phyloP scores from a whole-genome alignment of 139 green algal species.

The Picochlorum sp. region DNA sequence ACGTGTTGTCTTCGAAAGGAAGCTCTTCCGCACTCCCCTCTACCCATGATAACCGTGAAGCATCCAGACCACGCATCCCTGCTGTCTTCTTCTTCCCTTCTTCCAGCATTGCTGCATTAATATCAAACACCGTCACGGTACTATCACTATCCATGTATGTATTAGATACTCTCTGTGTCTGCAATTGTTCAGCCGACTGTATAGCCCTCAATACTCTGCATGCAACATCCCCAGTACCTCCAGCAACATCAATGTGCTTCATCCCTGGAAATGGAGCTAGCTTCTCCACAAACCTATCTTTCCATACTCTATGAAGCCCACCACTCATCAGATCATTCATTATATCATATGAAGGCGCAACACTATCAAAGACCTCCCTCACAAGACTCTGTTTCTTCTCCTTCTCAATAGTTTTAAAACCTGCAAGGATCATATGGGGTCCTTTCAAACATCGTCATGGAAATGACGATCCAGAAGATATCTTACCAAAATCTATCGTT shows the following conservation, averaged over 20 bases:
- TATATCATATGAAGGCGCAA: conserved; percentile 87
- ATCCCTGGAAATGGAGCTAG: conserved; percentile 76
- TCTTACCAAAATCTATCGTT: too few relatives aligned
- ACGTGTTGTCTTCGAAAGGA: conserved; percentile 53
- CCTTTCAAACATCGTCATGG: not conserved
- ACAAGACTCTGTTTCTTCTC: conserved; percentile 50
- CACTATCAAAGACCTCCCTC: conserved; percentile 78
- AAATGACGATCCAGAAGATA: too few relatives aligned
- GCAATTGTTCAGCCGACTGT: conserved; percentile 26
- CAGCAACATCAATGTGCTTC: conserved; percentile 93
- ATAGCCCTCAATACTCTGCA: conserved; percentile 61
- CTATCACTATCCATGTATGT: conserved; percentile 2
- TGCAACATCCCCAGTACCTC: conserved; percentile 91
- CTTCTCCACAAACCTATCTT: conserved; percentile 75
- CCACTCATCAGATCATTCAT: conserved; percentile 99
- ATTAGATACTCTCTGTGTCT: conserved; percentile 24
- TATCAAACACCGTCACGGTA: conserved; percentile 80
- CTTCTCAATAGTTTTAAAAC: conserved; percentile 52
- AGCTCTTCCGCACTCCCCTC: conserved; percentile 84
- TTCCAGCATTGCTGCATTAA: conserved; percentile 89
- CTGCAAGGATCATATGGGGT: conserved; percentile 16
- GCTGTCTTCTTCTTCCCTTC: conserved; percentile 66
- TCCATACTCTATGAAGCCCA: conserved; percentile 94
- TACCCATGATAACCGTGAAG: conserved; percentile 43
- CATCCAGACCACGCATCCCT: not conserved